Conservation (phyloP, 805 yeast genomes). For the Maudiozyma barnettii region DNA sequence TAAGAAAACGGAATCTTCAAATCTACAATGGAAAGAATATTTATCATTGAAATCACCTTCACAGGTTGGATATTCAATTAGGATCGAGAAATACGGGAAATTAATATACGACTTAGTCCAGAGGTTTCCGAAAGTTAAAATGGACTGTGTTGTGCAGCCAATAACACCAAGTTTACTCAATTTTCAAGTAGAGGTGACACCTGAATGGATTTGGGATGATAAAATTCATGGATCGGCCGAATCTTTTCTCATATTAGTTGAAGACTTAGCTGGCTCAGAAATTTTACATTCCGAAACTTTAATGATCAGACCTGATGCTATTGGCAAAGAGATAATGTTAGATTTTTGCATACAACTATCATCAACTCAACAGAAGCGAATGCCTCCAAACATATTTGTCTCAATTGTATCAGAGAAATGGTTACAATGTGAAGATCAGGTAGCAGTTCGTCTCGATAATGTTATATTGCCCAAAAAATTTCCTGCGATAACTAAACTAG, state of each 20-base stretch:
- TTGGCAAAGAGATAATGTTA: constrained; percentile 45
- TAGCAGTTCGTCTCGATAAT: constrained; percentile 41
- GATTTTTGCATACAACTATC: constrained; percentile 49
- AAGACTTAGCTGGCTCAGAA: constrained; percentile 74
- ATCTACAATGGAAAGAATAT: constrained; percentile 72
- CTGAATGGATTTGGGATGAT: constrained; percentile 73
- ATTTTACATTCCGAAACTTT: constrained; percentile 53
- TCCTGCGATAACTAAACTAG: constrained; percentile 19
- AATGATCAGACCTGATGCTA: constrained; percentile 39
- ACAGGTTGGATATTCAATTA: constrained; percentile 76
- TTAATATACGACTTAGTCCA: constrained; percentile 47
- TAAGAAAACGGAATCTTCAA: constrained; percentile 65
- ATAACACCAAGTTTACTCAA: constrained; percentile 58
- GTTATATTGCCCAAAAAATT: constrained; percentile 24
- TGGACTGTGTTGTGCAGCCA: constrained; percentile 64
- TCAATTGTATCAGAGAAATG: constrained; percentile 71
- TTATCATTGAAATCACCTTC: constrained; percentile 53
- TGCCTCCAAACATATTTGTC: constrained; percentile 69
- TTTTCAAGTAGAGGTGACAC: constrained; percentile 55
- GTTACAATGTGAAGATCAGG: constrained; percentile 62
- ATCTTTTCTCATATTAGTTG: constrained; percentile 60
- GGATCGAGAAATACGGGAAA: constrained; percentile 59
- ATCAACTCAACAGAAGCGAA: constrained; percentile 13
- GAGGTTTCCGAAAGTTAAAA: constrained; percentile 61
- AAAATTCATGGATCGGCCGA: constrained; percentile 55